Evolutionary conservation across 2,329 filamentous ascomycete species (phyloP), one percentile per base, ranked within the genome.

Genomic region (Fusarium tuaranense): DNA sequence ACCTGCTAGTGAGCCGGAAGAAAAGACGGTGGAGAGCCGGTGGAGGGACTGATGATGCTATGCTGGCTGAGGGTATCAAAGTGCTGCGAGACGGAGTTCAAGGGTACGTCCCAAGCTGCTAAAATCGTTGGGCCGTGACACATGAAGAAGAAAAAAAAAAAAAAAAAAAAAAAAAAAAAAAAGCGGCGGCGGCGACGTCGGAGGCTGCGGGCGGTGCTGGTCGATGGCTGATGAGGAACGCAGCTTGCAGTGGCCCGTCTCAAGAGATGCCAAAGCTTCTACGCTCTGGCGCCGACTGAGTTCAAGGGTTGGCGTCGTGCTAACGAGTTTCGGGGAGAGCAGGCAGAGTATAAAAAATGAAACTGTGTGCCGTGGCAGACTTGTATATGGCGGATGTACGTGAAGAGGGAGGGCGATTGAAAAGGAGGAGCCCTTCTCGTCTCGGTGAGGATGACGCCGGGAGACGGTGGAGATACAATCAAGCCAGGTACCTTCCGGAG

Each of bases 21-120:
- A 76, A 78, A 74, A 78, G 74, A 77, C 74, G 74, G 74, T 77
- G 74, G 74, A 70, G 76, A 78, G 76, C 72, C 64, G 63, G 72
- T 72, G 72, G 74, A 74, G 72, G 73, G 58, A 67, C 57, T 67
- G 74, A 65, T 71, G 74, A 65, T 67, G 69, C 70, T 75, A 65
- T 67, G 69, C 70, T 74, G 66, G 66, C 72, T 75, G 69, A 75
- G 68, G 63, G 67, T 73, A 75, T 75, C 62, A 39, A 76, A 76
- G 55, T 69, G 62, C 62, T 66, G 69, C 36, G 48, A 73, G 53
- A 53, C 65, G 46, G 41, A 65, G 51, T 70, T 71, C 63, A 69
- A 65, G 55, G 67, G 67, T 74, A 41, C 59, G 61, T 65, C 65
- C 63, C 64, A 62, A 58, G 62, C 64, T 70, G 63, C 66, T 67